phyloP scores from a whole-genome alignment of 805 yeast species.

The Starmerella geochares region DNA sequence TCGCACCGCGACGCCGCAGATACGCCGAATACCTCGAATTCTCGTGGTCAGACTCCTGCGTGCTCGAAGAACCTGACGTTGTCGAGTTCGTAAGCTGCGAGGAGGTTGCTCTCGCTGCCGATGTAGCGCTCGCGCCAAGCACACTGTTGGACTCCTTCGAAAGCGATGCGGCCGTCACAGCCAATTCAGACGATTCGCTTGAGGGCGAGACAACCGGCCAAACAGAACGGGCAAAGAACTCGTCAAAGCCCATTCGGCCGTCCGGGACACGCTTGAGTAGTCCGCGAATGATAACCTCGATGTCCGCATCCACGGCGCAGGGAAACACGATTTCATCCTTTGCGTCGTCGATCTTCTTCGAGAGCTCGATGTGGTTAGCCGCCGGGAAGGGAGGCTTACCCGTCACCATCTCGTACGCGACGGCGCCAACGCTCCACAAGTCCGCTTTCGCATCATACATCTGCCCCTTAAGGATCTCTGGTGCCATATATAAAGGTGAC shows the following conservation, averaged over 20 bases:
- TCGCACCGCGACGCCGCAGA: slow-evolving; percentile 12
- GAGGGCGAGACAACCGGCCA: slow-evolving; percentile 6
- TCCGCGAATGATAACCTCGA: slow-evolving; percentile 61
- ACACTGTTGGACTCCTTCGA: background rate
- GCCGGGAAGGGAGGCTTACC: slow-evolving; percentile 97
- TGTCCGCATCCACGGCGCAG: slow-evolving; percentile 45
- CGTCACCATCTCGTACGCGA: slow-evolving; percentile 84
- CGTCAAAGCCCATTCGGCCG: slow-evolving; percentile 78
- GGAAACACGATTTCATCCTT: slow-evolving; percentile 76
- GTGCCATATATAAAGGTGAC: slow-evolving; percentile 97
- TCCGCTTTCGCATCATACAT: slow-evolving; percentile 97
- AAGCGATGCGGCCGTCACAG: background rate
- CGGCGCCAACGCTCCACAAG: slow-evolving; percentile 97
- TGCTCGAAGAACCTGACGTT: slow-evolving; percentile 12
- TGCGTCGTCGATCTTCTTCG: slow-evolving; percentile 72
- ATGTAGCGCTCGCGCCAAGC: background rate
- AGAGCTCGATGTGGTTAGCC: slow-evolving; percentile 78
- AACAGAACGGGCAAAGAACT: slow-evolving; percentile 52
- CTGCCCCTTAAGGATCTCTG: slow-evolving; percentile 87
- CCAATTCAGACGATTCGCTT: background rate
- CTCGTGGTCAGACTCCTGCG: background rate
- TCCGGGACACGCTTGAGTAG: slow-evolving; percentile 75
- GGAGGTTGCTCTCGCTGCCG: background rate
- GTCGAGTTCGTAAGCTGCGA: background rate
- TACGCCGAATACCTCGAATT: slow-evolving; percentile 8